Evolutionary conservation across 257 asterid genomes (phyloP), one percentile per base, ranked within the genome.

Genomic region (Galeopsis tetrahit): DNA sequence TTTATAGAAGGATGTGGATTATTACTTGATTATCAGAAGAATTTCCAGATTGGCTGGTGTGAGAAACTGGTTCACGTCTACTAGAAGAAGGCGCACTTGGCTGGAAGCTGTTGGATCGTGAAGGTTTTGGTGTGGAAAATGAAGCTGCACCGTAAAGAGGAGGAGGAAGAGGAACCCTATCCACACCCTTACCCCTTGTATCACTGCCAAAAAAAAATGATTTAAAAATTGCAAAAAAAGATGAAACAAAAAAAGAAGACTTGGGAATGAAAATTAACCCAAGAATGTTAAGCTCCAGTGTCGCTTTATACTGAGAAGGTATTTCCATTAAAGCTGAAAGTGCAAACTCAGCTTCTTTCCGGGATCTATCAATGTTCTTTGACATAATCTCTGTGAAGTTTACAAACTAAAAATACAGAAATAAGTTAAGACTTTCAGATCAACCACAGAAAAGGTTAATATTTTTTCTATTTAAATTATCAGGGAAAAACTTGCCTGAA

Each of bases 251-350:
- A 58, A 36, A 8, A 32, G 11, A 32, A 40, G 36, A 6, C 36
- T 70, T 53, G 11, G 64, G 70, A 36, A 53, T n/a, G 56, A 60
- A 33, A 58, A 46, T 10, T 39, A 72, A 91, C 98, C 97, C 97
- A 71, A 94, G 90, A 74, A 94, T 83, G 73, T 87, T 80, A 44
- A 94, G 93, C 89, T 94, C 98, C 61, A 94, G 77, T 5, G 98
- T 94, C 14, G 98, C 97, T 83, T 84, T 91, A 66, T 94, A 94
- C 79, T 94, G 98, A 74, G 96, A 66, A 33, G 98, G 98, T 76
- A 94, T 94, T 79, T 94, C 98, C 98, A 94, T 94, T 74, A 94
- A 87, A 46, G 98, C 96, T 13, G 93, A 72, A 76, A 94, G 94
- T 65, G 98, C 90, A 85, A 94, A 94, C 82, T 91, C 98, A 4